A percentile compares a stretch with the other conserved stretches of the same genome.
Conservation (phyloP, 495 filamentous ascomycete genomes). For the Penicillium crystallinum region DNA sequence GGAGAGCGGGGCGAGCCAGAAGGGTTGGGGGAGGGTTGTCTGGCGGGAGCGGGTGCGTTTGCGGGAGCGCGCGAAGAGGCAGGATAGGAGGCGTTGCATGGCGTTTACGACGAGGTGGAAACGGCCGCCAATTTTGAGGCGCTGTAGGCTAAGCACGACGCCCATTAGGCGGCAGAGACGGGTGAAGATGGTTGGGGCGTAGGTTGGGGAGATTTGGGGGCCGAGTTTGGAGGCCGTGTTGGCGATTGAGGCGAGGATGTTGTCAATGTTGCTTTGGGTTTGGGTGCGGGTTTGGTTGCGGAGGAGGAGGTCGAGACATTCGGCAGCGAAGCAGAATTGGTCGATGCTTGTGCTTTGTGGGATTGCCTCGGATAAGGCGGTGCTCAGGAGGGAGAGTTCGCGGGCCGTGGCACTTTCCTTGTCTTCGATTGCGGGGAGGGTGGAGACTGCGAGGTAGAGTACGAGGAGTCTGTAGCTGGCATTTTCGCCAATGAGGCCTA, state of each 20-base stretch:
- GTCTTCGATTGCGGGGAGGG: slow-evolving; percentile 32
- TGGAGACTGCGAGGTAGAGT: slow-evolving; percentile 32
- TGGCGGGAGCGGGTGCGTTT: slow-evolving; percentile 37
- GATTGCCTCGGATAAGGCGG: slow-evolving; percentile 26
- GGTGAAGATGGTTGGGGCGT: slow-evolving; percentile 52
- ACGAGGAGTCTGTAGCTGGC: slow-evolving; percentile 34
- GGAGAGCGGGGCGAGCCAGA: slow-evolving; percentile 43
- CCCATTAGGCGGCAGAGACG: slow-evolving; percentile 56
- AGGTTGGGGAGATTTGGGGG: slow-evolving; percentile 31
- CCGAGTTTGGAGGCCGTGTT: slow-evolving; percentile 44
- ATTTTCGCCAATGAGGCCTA: slow-evolving; percentile 30
- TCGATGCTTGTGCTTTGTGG: slow-evolving; percentile 37
- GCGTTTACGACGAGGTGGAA: slow-evolving; percentile 64
- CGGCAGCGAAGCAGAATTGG: slow-evolving; percentile 53
- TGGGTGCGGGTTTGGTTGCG: slow-evolving; percentile 50
- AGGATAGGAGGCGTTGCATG: slow-evolving; percentile 58
- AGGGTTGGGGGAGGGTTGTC: slow-evolving; percentile 28
- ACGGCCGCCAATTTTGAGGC: slow-evolving; percentile 61
- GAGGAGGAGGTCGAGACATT: slow-evolving; percentile 53
- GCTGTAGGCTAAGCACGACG: slow-evolving; percentile 52
- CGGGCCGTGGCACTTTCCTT: slow-evolving; percentile 33
- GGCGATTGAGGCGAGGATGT: slow-evolving; percentile 52
- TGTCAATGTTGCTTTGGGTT: slow-evolving; percentile 67
- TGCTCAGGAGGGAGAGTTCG: slow-evolving; percentile 35
- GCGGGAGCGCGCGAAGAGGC: slow-evolving; percentile 54